phyloP scores from a whole-genome alignment of 306 rosid species.

The Elaeagnus macrophylla region DNA sequence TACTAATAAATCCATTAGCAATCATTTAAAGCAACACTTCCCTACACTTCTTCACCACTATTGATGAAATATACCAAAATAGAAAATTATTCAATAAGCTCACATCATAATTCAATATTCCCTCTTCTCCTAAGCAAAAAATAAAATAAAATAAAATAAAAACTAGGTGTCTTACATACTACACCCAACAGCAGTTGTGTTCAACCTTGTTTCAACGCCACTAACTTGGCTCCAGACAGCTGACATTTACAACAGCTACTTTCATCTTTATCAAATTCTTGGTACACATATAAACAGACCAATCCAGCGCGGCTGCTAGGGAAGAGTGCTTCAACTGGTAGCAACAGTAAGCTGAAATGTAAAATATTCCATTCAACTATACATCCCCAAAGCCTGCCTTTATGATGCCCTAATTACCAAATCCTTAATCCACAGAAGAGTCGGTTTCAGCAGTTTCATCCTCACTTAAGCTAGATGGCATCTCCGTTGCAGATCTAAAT shows the following conservation, averaged over 20 bases:
- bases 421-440: constrained; percentile 52
- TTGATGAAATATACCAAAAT: no score
- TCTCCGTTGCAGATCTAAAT: constrained; percentile 57
- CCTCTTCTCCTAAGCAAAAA: no score
- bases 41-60: no score
- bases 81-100: no score
- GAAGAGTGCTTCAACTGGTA: background rate
- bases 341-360: background rate
- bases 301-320: background rate
- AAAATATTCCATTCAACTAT: constrained; percentile 32
- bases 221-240: background rate
- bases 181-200: no score
- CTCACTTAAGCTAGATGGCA: constrained; percentile 74
- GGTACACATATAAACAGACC: background rate
- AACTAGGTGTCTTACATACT: no score
- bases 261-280: background rate
- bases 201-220: no score
- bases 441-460: constrained; percentile 82
- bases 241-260: background rate
- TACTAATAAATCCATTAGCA: no score
- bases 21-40: no score
- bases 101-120: no score
- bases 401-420: constrained; percentile 19
- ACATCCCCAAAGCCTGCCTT: constrained; percentile 26
- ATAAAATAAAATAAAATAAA: no score